Evolutionary conservation across 306 rosid genomes (phyloP), one percentile per base, ranked within the genome.

Genomic region (Hippophae rhamnoides): DNA sequence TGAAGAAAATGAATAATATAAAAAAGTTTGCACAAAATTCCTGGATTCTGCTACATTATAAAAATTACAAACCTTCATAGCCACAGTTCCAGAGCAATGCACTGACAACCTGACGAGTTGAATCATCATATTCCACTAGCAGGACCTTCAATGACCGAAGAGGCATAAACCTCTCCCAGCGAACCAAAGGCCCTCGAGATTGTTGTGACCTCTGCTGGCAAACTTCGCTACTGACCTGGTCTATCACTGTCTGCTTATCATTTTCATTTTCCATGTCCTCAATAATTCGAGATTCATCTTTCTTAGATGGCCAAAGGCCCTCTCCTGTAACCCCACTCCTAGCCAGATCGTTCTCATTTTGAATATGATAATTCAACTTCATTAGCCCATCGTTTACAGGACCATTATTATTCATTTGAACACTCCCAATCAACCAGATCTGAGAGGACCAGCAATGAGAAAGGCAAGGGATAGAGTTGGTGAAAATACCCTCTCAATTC

Each of bases 121-220:
- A 65, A 56, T 72, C 81, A 45, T 72, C 81, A 55, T 64, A 68
- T 62, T 77, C 81, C 63, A 77, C 81, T 47, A 72, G 57, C 13
- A 77, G 56, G 47, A 77, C 81, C 66, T 68, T 56, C 25, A 74
- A 61, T 13, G 79, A 70, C 59, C 68, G 59, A 49, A 47, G 41
- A 42, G 83, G 71, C 13, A 70, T 66, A 18, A 78, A 70, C 60
- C 71, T 71, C 67, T 74, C 83, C 79, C 79, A 74, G 47, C 31
- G 49, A 68, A 72, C 66, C 68, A 64, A 57, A 64, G 61, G 52
- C 42, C 54, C 60, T 63, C 55, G 69, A n/a, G 48, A 58, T 51
- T 62, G 61, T 55, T 70, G 70, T 10, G 62, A 52, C 44, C n/a
- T 65, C 47, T 40, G 45, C 47, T 46, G 60, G 5, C 43, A 57